Evolutionary conservation across 2,329 filamentous ascomycete genomes (phyloP), one percentile per base, ranked within the genome.

Genomic region (Dothistroma pini): DNA sequence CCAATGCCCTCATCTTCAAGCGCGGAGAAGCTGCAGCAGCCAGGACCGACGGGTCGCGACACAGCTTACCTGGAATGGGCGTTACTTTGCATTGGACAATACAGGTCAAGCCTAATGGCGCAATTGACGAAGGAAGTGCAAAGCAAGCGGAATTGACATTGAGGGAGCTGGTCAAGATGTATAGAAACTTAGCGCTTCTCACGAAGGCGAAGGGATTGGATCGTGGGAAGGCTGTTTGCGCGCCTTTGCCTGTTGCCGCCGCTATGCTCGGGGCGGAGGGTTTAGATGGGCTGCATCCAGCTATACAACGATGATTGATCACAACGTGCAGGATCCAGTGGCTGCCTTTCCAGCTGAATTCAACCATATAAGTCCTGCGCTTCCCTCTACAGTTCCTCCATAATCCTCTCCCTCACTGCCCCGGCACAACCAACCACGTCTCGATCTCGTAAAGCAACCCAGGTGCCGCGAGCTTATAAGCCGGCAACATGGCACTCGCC

Each of bases 241-340:
- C 86, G n/a, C 90, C 90, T 19, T 91, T 90, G 88, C 90, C 93
- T 79, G 78, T 93, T 62, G 87, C 86, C 12, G 87, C 84, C 19
- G 89, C 86, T 2, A 83, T 89, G 74, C 88, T 88, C 75, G 88
- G 84, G 1, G 86, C 86, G 4, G 80, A 84, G 71, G 87, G 83
- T 21, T 74, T 93, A 71, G 70, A 77, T 35, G 70, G 70, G 0
- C 56, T 70, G 53, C 56, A 62, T 34, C 31, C 57, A 16, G 49
- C 57, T 54, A 38, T 49, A 54, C 21, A 25, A 54, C 21, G 11
- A 54, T 51, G 29, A 31, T n/a, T 29, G 21, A 31, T 29, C 29
- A 4, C 14, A 51, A 11, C 12, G n/a, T 19, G 21, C 14, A 22
- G 21, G 12, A 51, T 51, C 21, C 49, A 14, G 19, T 29, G 25